Evolutionary conservation across 179 eudicot genomes (phyloP), one percentile per base, ranked within the genome.

Genomic region (Heliamphora pulchella): DNA sequence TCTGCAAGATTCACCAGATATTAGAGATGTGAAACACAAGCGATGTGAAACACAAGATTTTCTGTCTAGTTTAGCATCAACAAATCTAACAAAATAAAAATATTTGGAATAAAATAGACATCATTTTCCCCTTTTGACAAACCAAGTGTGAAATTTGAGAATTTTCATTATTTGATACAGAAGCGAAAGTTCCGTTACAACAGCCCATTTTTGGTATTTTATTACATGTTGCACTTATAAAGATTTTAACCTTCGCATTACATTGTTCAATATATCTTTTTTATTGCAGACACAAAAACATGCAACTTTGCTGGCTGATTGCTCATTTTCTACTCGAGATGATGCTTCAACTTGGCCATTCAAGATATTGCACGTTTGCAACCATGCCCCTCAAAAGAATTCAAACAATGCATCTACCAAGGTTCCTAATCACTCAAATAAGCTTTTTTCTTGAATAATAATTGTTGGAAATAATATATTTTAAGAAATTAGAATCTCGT

Each of bases 1-100:
- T 94, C 97, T 94, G 92, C 93, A 64, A 53, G 77, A 81, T 74
- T 75, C 54, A 46, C 58, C 48, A 75, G 9, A 72, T 64, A 65
- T 78, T 15, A 84, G 71, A 74, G 61, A 55, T 8, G 48, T 44
- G 41, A 41, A 43, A 31, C 22, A 2, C 2, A 61, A 47, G 74
- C 61, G 73, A 31, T 31, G 31, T 31, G 31, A 31, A 31, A 31
- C 15, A 63, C 20, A 48, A 57, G 58, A 6, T 53, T 78, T 53
- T 39, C 31, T 57, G 22, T 20, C 61, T 43, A 55, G 53, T 2
- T 8, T 8, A 54, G 72, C 59, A 66, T 17, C 50, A 66, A 66
- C 15, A 50, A 15, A 62, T 55, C 20, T 43, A 43, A 15, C 31
- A 75, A 8, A 43, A 17, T 13, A 55, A 41, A 58, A 58, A 17